Conservation (phyloP, 1,284 basidiomycete species). For the Takashimella tepidaria region DNA sequence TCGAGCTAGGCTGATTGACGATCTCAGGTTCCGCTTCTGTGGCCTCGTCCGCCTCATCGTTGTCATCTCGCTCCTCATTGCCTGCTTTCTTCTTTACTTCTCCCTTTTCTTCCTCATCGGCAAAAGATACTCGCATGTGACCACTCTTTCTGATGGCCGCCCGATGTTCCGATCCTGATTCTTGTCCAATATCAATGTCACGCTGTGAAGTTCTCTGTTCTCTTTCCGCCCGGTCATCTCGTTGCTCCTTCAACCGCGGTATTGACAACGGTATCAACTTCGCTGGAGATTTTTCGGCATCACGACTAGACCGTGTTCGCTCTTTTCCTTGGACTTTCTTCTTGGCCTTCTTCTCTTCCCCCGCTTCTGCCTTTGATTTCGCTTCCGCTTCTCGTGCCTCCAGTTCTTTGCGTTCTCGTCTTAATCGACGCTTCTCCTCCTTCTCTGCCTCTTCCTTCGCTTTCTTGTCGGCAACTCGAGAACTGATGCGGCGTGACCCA, state of each 20-base stretch:
- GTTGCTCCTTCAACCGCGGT: too few relatives aligned
- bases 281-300: too few relatives aligned
- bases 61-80: background rate
- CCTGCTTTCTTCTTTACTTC: too few relatives aligned
- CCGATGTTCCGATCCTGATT: background rate
- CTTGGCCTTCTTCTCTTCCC: background rate
- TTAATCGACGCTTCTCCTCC: background rate
- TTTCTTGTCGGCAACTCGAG: background rate
- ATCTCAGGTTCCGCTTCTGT: too few relatives aligned
- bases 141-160: background rate
- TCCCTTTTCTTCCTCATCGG: background rate
- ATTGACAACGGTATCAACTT: too few relatives aligned
- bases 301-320: background rate
- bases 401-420: background rate
- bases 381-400: background rate
- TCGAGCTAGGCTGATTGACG: too few relatives aligned
- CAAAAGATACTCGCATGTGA: background rate
- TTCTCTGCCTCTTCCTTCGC: background rate
- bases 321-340: background rate
- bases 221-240: background rate
- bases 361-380: background rate
- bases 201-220: background rate
- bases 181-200: background rate
- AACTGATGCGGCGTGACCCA: background rate
- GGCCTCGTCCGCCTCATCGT: too few relatives aligned